Base-by-base conservation (phyloP, 495 filamentous ascomycete genomes). In the Tuber umbilicatum region DNA sequence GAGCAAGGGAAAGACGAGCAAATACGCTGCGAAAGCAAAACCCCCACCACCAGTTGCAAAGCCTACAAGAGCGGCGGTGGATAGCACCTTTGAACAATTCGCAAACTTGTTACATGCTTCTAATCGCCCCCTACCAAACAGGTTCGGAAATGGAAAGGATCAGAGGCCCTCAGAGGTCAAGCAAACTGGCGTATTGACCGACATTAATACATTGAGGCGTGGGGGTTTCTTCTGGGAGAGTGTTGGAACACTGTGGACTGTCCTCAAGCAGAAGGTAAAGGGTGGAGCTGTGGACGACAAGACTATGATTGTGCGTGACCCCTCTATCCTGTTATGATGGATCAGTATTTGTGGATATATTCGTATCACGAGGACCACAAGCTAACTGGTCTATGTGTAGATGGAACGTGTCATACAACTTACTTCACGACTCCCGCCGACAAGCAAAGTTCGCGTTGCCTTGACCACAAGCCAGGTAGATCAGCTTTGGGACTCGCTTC, bases 371-470 rank as follows among this genome's bases (percentile, higher is more conserved):
- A 19, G 27, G 2, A 14, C 37, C 31, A 12, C 23, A 3, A 40
- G 60, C 60, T 75, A 68, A 81, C 47, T 69, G 37, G 35, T 64
- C 45, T 50, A 38, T 42, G 14, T 55, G 23, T 69, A 82, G 74
- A 93, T 93, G 91, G 92, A 94, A 81, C 86, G 86, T n/a, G 86
- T 91, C 70, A 92, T 93, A 79, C 90, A 92, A 84, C 87, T 94
- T 67, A 92, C 93, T 37, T 86, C 89, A 70, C 87, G 86, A 73
- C 83, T 91, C 5, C 86, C 89, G 1, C 82, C 86, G n/a, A 87
- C 84, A 7, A 91, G 88, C 3, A 85, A 85, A 67, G 83, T 85
- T 64, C 83, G 87, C 23, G 85, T 81, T 41, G 83, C 85, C 9
- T 77, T 92, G 60, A 92, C 89, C 45, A 85, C 89, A 77, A 82